These are phyloP conservation scores for Saxophila tyrrhenica DNA, from an alignment of 495 filamentous ascomycete genomes.

Conservation along the genomic window DNA sequence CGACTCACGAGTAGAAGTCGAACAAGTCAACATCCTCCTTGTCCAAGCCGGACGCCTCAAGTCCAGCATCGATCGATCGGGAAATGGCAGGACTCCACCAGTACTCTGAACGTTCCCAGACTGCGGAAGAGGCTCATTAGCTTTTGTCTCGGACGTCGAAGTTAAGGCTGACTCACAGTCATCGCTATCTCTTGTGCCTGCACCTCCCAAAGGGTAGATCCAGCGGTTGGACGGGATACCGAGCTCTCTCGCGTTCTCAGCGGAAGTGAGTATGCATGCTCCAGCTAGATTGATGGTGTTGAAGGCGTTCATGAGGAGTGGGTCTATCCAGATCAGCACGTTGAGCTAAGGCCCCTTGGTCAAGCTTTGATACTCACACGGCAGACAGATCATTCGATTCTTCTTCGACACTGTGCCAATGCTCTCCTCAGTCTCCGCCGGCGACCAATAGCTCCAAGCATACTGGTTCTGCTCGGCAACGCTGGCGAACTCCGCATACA, in stretches of 20 bases:
- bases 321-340: slow-evolving; percentile 32
- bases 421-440: slow-evolving; percentile 25
- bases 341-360: background rate
- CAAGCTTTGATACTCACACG: slow-evolving; percentile 28
- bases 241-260: slow-evolving; percentile 37
- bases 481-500: slow-evolving; percentile 41
- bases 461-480: slow-evolving; percentile 35
- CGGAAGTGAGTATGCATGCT: slow-evolving; percentile 42
- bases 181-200: slow-evolving; percentile 38
- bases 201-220: slow-evolving; percentile 47
- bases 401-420: slow-evolving; percentile 38
- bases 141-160: background rate
- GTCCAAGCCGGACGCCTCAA: slow-evolving; percentile 28
- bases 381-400: slow-evolving; percentile 46
- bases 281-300: slow-evolving; percentile 46
- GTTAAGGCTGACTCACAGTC: slow-evolving; percentile 29
- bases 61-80: slow-evolving; percentile 36
- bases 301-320: slow-evolving; percentile 51
- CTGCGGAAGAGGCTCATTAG: slow-evolving; percentile 21
- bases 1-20: slow-evolving; percentile 43
- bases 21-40: slow-evolving; percentile 40
- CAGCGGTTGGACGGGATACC: slow-evolving; percentile 38
- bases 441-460: slow-evolving; percentile 38
- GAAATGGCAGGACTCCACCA: slow-evolving; percentile 40
- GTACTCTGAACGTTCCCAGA: slow-evolving; percentile 45